Evolutionary conservation across 495 filamentous ascomycete species (phyloP), one percentile per base, ranked within the genome.

Genomic region (Massariosphaeria phaeospora): DNA sequence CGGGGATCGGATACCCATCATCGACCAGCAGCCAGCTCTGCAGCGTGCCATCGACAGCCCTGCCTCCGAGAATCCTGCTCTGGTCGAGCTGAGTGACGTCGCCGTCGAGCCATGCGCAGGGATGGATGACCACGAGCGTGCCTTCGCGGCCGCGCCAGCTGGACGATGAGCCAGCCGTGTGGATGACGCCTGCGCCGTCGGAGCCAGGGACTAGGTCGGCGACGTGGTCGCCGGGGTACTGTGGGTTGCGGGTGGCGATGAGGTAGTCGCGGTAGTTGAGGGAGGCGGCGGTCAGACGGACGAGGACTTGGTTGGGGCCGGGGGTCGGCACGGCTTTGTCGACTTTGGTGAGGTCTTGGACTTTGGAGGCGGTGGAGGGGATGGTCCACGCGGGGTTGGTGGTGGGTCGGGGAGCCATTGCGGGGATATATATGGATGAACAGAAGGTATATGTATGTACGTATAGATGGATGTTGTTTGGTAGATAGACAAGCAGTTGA

Each of bases 171-270:
- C 66, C 66, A 3, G 59, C 36, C 29, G 60, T 24, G 11, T 53
- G 29, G 20, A 73, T 55, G 20, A 54, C 63, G 24, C 70, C 70
- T 23, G 68, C 62, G 46, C 61, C 70, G 57, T 73, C 70, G 34
- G 61, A 65, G 42, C 67, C 61, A 26, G 53, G 58, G 21, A 70
- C 59, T 2, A 69, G 31, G 4, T 26, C 23, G 10, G 55, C 11
- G 18, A 21, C 27, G 24, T 51, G 44, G 13, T 12, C 12, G n/a
- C 66, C 25, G 1, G 61, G 47, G 18, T 62, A 60, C 52, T 54
- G 57, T 15, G 46, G 63, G 44, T 52, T 62, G 46, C 26, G 59
- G 10, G 33, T 57, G 31, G 45, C 30, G 30, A 64, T 55, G 20
- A 67, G 39, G 13, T 61, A 42, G 48, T 67, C 66, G 17, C 66